Evolutionary conservation across 2,329 filamentous ascomycete species (phyloP), one percentile per base, ranked within the genome.

Genomic region (Verticillium albo-atrum): DNA sequence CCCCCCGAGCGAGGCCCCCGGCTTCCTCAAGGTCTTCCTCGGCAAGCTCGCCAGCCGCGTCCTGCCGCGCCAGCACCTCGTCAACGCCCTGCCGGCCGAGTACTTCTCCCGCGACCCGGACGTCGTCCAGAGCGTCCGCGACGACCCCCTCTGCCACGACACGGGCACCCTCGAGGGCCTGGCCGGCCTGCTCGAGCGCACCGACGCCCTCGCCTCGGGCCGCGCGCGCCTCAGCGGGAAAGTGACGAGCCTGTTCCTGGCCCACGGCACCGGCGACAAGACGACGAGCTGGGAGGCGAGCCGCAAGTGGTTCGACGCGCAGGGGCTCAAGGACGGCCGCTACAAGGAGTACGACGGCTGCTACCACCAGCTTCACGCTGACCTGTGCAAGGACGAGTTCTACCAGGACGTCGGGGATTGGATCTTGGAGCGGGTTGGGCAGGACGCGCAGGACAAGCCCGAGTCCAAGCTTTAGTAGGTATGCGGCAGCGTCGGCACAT

Each of bases 101-200:
- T 80, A 88, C 62, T 70, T 97, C 58, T 87, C 82, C 35, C 84
- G 91, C 26, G 89, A 94, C 72, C 77, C 82, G 26, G 83, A 76
- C 25, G 84, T 91, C 2, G 80, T 83, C 57, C 77, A 83, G 67
- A 81, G 78, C 27, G 82, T 90, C 64, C 75, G 77, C 2, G 81
- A 84, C 30, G 93, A 97, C 73, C 70, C 79, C 55, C 78, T 97
- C 57, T 86, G 88, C 72, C 92, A 97, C 74, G 83, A 94, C 72
- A 94, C 87, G 2, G 93, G 92, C 35, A 97, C 93, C 6, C 79
- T 96, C n/a, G 88, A 93, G 72, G 90, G 90, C 1, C 72, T 97
- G 34, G 83, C 89, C 0, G 88, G 85, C 0, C 82, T 97, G 82
- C 76, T 97, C 64, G 91, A 96, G 71, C 84, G 93, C 27, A 88